Percentiles rank a stretch among this genome's conserved stretches.
Evolutionary conservation across 2,329 filamentous ascomycete genomes (phyloP).

Genomic region (Epicoccum sorghinum): DNA sequence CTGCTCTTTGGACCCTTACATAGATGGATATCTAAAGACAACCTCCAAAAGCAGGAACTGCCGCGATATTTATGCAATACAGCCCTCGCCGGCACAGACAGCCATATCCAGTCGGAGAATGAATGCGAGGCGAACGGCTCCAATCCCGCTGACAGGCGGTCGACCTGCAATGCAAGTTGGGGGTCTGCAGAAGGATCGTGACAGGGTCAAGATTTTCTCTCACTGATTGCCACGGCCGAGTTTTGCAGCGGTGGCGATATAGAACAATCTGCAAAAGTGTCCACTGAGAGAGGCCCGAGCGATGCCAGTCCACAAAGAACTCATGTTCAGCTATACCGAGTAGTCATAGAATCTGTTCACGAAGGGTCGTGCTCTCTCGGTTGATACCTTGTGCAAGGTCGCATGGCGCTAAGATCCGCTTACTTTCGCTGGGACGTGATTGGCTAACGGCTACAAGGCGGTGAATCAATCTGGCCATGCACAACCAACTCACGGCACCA

Average conservation of each 20-base stretch:
- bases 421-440: slow-evolving; percentile 30
- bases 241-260: neutral
- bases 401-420: slow-evolving; percentile 25
- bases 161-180: slow-evolving; percentile 11
- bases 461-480: slow-evolving; percentile 16
- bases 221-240: slow-evolving; percentile 17
- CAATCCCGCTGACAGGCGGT: slow-evolving; percentile 21
- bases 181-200: neutral
- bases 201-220: slow-evolving; percentile 16
- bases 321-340: too few relatives aligned
- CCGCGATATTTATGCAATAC: too few relatives aligned
- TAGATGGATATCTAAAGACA: neutral
- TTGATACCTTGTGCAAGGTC: slow-evolving; percentile 2
- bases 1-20: neutral
- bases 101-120: slow-evolving; percentile 2
- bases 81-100: too few relatives aligned
- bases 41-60: too few relatives aligned
- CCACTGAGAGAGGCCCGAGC: neutral
- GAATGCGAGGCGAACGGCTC: slow-evolving; percentile 24
- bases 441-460: slow-evolving; percentile 23
- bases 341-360: neutral
- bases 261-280: neutral
- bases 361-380: slow-evolving; percentile 10
- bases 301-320: too few relatives aligned
- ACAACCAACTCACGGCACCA: slow-evolving; percentile 17